Conservation (phyloP, 2,329 filamentous ascomycete genomes). For the Plenodomus biglobosus region DNA sequence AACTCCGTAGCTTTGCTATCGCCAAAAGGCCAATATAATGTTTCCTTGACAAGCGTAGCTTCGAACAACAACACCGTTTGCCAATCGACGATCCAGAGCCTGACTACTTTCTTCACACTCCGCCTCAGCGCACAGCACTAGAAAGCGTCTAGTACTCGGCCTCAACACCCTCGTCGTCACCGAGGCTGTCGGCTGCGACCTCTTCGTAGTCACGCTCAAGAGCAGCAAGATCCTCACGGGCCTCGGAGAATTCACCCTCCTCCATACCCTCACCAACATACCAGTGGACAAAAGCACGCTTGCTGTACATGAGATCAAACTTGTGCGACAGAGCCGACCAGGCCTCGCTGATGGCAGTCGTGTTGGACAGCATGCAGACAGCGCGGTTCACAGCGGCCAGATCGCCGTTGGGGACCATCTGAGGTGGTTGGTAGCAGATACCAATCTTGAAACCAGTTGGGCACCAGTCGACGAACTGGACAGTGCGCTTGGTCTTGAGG, state of each 20-base stretch:
- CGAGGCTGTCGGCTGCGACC: conserved; percentile 91
- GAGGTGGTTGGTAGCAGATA: conserved; percentile 98
- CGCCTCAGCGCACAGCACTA: conserved; percentile 18
- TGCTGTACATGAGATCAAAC: conserved; percentile 99
- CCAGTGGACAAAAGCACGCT: conserved; percentile 99
- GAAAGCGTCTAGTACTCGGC: conserved; percentile 76
- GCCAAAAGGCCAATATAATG: conserved; percentile 16
- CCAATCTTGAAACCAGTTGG: conserved; percentile 99
- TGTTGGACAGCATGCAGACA: conserved; percentile 99
- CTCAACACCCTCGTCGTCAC: conserved; percentile 80
- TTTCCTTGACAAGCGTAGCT: conserved; percentile 23
- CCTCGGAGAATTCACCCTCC: conserved; percentile 99
- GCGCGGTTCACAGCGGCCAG: conserved; percentile 97
- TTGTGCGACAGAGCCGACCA: conserved; percentile 96
- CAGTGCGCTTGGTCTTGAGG: conserved; percentile 98
- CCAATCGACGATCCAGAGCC: conserved; percentile 34
- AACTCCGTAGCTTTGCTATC: conserved; percentile 23
- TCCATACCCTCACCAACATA: conserved; percentile 99
- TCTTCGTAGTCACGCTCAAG: conserved; percentile 99
- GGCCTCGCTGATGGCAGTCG: conserved; percentile 95
- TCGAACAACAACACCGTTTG: conserved; percentile 16
- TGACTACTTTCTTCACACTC: conserved; percentile 19
- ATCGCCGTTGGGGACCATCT: conserved; percentile 95
- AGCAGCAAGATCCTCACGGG: conserved; percentile 95
- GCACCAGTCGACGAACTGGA: conserved; percentile 99